These are phyloP conservation scores for Eucalyptus decipiens DNA, from an alignment of 345 rosid species.

Conservation along the genomic window DNA sequence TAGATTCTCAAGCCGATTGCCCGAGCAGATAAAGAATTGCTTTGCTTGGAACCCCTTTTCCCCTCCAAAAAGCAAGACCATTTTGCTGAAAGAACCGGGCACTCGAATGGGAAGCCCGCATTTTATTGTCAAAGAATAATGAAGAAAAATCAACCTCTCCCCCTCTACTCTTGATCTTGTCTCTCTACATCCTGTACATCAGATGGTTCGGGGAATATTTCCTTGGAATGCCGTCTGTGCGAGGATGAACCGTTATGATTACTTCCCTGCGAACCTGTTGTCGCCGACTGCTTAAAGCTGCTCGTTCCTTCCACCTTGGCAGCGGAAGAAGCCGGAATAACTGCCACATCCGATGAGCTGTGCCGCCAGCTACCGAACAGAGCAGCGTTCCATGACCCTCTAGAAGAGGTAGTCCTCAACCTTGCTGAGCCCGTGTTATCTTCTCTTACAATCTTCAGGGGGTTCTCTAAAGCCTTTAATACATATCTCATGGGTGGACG, in stretches of 20 bases:
- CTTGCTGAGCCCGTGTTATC: constrained; percentile 59
- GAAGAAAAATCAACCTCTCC: constrained; percentile 9
- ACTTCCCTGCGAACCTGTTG: constrained; percentile 78
- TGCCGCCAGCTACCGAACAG: constrained; percentile 96
- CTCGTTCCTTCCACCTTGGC: constrained; percentile 26
- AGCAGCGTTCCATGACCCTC: constrained; percentile 93
- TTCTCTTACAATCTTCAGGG: constrained; percentile 81
- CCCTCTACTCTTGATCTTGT: constrained; percentile 22
- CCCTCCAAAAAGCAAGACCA: not conserved
- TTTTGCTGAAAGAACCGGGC: constrained; percentile 3
- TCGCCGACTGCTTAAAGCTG: constrained; percentile 61
- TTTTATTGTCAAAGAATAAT: constrained; percentile 59
- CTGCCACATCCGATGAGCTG: constrained; percentile 67
- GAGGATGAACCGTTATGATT: constrained; percentile 71
- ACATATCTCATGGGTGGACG: constrained; percentile 93
- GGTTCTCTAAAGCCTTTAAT: constrained; percentile 89
- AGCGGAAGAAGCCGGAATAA: constrained; percentile 19
- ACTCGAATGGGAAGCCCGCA: constrained; percentile 21
- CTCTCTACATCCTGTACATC: constrained; percentile 41
- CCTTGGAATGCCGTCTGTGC: constrained; percentile 66
- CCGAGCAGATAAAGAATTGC: not conserved
- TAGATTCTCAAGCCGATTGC: not conserved
- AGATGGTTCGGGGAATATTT: constrained; percentile 76
- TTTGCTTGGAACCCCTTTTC: not conserved
- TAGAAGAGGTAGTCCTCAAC: constrained; percentile 78